These are phyloP conservation scores for Penicillium roqueforti DNA, from an alignment of 495 filamentous ascomycete species.

Conservation along the genomic window DNA sequence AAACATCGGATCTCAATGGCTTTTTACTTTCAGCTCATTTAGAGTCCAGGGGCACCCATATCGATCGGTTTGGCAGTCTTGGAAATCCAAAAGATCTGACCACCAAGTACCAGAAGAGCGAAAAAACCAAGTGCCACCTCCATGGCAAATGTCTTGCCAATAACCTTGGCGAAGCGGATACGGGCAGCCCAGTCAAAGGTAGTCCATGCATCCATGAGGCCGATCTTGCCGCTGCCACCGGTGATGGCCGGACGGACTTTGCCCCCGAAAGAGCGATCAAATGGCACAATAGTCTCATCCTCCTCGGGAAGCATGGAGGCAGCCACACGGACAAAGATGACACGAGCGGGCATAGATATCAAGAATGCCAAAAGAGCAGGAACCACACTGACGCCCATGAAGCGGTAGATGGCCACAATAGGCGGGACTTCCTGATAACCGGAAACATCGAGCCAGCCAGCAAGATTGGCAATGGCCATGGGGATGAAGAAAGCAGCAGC, in stretches of 20 bases:
- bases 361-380: conserved; percentile 40
- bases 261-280: conserved; percentile 65
- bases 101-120: conserved; percentile 33
- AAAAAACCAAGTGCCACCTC: conserved; percentile 43
- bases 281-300: conserved; percentile 69
- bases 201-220: conserved; percentile 66
- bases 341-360: conserved; percentile 57
- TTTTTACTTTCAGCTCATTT: not conserved
- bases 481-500: conserved; percentile 37
- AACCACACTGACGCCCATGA: conserved; percentile 32
- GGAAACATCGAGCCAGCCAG: conserved; percentile 25
- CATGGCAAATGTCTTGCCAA: conserved; percentile 59
- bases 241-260: conserved; percentile 57
- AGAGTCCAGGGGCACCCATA: not conserved
- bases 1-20: not conserved
- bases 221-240: conserved; percentile 63
- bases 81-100: conserved; percentile 30
- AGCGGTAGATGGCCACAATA: conserved; percentile 22
- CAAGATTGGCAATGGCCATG: conserved; percentile 28
- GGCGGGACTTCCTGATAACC: conserved; percentile 15
- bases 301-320: conserved; percentile 66
- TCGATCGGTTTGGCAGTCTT: not conserved
- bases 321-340: conserved; percentile 64
- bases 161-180: conserved; percentile 61
- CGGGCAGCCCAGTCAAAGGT: conserved; percentile 64